Conservation (phyloP, 2,329 filamentous ascomycete genomes). For the Botrytis squamosa region DNA sequence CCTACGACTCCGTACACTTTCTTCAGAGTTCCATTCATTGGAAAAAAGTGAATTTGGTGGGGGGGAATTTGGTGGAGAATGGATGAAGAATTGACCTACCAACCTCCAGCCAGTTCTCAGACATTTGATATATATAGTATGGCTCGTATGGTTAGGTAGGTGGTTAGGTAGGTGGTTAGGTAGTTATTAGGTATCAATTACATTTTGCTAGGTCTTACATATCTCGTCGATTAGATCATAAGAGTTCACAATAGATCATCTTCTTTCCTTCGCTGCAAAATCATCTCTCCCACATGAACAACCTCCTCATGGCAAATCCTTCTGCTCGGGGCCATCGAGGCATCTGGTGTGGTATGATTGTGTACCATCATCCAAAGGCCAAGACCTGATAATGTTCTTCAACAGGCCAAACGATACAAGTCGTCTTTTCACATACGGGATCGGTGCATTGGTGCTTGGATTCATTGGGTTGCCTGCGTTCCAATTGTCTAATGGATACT, state of each 20-base stretch:
- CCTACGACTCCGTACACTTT: background rate
- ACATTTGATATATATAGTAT: background rate
- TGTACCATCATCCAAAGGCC: background rate
- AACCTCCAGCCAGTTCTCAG: background rate
- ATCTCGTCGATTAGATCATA: background rate
- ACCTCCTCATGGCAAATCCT: background rate
- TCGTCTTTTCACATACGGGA: background rate
- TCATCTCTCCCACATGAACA: background rate
- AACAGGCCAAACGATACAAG: background rate
- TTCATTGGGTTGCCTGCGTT: background rate
- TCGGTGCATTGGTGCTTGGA: background rate
- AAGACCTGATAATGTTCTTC: constrained; percentile 3
- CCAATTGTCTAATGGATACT: background rate
- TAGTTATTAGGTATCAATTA: background rate
- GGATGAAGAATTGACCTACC: background rate
- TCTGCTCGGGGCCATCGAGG: background rate
- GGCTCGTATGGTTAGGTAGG: background rate
- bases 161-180: background rate
- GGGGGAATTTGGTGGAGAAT: background rate
- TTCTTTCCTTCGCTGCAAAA: background rate
- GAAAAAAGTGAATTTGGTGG: background rate
- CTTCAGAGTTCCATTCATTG: background rate
- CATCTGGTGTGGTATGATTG: background rate
- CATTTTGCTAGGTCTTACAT: background rate
- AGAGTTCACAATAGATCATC: background rate